Conservation (phyloP, 768 basidiomycete species). For the Nidularia pulvinata region DNA sequence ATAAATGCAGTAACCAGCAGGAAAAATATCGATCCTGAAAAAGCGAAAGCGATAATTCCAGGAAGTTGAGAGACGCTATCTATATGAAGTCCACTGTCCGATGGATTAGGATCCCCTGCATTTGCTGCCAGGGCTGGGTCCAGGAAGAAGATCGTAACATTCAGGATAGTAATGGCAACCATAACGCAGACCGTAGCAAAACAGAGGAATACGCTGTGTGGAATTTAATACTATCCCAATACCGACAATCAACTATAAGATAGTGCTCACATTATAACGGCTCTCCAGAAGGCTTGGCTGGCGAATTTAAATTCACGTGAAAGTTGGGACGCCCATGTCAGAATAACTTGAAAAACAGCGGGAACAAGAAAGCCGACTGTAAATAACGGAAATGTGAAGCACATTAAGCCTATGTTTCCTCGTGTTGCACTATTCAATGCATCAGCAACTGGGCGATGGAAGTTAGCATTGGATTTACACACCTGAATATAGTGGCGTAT, state of each 20-base stretch:
- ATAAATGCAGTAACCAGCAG: background rate
- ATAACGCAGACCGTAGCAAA: conserved; percentile 10
- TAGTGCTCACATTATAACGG: conserved; percentile 7
- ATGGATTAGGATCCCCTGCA: background rate
- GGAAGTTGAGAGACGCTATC: background rate
- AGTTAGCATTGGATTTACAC: background rate
- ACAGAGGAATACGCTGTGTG: conserved; percentile 4
- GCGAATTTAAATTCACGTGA: conserved; percentile 15
- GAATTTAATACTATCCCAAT: background rate
- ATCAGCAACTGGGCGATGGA: background rate
- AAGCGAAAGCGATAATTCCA: conserved; percentile 4
- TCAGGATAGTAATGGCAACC: conserved; percentile 15
- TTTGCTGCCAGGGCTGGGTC: conserved; percentile 1
- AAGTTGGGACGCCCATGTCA: conserved; percentile 13
- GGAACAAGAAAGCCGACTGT: conserved; percentile 19
- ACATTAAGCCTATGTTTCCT: conserved; percentile 19
- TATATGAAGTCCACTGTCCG: background rate
- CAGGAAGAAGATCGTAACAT: conserved; percentile 15
- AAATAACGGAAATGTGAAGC: conserved; percentile 22
- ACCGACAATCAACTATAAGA: background rate
- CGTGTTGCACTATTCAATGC: conserved; percentile 9
- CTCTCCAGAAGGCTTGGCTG: conserved; percentile 18
- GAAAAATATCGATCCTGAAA: background rate
- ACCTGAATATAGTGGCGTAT: conserved; percentile 21
- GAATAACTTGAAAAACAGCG: conserved; percentile 11